Evolutionary conservation across 345 rosid species (phyloP), one percentile per base, ranked within the genome.

Genomic region (Brassica nigra): DNA sequence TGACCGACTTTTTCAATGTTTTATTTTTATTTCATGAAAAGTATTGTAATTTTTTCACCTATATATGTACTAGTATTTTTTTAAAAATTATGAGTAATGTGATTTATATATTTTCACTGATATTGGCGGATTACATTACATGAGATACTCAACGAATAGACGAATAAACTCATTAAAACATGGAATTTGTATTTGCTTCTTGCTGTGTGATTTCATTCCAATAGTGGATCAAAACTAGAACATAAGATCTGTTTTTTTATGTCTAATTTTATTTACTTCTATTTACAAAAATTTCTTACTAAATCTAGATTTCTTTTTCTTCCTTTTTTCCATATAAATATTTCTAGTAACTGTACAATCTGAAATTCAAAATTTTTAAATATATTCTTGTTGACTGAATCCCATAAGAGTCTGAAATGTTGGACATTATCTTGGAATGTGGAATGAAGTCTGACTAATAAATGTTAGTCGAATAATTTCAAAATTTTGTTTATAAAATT

Each of bases 171-270:
- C n/a, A 20, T 37, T 33, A 4, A 36, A 18, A 31, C 30, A 52
- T 52, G 10, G 12, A 68, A 34, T 27, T 28, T 54, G 16, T 68
- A 27, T 68, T 14, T 23, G n/a, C 6, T 49, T n/a, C 18, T 52
- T n/a, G 57, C 14, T 9, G 64, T 6, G 44, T 44, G 65, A 52
- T 75, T 58, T 57, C 37, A 16, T 66, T 27, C 73, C 66, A 15
- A 23, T 14, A 27, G n/a, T 14, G 0, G 31, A 28, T 28, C 8
- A 55, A 67, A 67, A 57, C 16, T 67, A 57, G 72, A 66, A 57
- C 2, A 57, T 9, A 58, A 15, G 54, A 27, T 12, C 15, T 27
- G 5, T 31, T 64, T 0, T 27, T 73, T 73, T 44, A 14, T 47
- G 5, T 44, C 63, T 33, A 65, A 28, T 4, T 52, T 74, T 37